phyloP scores from a whole-genome alignment of 371 early-diverging fungal species.

The Nematocida sp. region DNA sequence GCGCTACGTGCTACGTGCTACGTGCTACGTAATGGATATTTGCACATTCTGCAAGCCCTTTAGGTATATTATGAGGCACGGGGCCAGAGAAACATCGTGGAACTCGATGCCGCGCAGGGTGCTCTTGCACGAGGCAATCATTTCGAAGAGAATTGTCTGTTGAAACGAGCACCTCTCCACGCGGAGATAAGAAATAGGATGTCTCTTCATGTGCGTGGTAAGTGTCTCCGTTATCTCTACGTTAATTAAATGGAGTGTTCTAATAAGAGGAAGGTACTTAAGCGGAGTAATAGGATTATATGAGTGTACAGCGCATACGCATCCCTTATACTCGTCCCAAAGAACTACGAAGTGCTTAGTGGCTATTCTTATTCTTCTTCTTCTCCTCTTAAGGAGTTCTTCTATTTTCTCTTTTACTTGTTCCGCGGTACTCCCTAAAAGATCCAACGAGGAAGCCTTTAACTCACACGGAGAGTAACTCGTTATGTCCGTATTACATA shows the following conservation, averaged over 20 bases:
- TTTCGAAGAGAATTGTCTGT: constrained; percentile 22
- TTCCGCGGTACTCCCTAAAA: constrained; percentile 34
- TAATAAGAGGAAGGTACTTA: constrained; percentile 11
- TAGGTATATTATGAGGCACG: no score
- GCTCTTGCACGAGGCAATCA: constrained; percentile 18
- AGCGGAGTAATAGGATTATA: no score
- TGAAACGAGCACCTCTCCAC: constrained; percentile 13
- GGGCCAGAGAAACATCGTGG: no score
- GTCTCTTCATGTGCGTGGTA: constrained; percentile 23
- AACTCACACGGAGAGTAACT: constrained; percentile 9
- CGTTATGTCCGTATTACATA: constrained; percentile 9
- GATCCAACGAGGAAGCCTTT: constrained; percentile 18
- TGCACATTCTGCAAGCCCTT: no score
- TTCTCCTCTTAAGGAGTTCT: constrained; percentile 18
- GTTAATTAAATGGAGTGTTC: constrained; percentile 6
- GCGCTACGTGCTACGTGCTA: no score
- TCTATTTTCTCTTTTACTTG: constrained; percentile 5
- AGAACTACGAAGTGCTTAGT: constrained; percentile 26
- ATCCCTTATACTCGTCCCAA: constrained; percentile 48
- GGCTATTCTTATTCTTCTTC: constrained; percentile 23
- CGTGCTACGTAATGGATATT: no score
- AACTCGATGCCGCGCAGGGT: not conserved
- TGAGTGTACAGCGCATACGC: constrained; percentile 9
- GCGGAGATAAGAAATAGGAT: constrained; percentile 15
- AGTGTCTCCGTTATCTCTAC: constrained; percentile 12